Base-by-base conservation (phyloP, 768 basidiomycete genomes). In the Lactarius indigo region DNA sequence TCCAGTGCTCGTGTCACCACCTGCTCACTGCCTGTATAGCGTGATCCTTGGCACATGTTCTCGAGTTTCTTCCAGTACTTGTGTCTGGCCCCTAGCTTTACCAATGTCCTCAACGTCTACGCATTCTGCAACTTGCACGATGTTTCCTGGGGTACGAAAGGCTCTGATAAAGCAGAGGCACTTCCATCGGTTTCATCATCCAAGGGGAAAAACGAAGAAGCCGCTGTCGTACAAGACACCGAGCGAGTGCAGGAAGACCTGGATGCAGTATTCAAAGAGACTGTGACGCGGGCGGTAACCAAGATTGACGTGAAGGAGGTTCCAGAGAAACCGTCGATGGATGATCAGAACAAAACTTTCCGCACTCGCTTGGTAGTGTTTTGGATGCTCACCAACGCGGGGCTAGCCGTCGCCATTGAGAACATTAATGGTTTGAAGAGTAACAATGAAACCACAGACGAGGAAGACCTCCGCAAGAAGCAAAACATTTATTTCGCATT, bases 41-140 rank as follows among this genome's bases (percentile, higher is more conserved):
- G 92, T 68, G 96, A 98, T 77, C 96, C 96, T 5, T 98, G 96
- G 96, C 96, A 98, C 78, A 90, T 98, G 88, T 88, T 96, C 78
- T 92, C 92, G 30, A 94, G 92, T 72, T 94, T 97, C 83, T 79
- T 89, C 72, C 96, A 96, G 75, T 96, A 96, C 75, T 79, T 96
- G 59, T 88, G 88, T 73, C 77, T 98, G 64, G 96, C 96, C 13
- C 92, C 93, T 1, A 92, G 90, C 72, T 96, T 96, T 79, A 95
- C 90, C 41, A 98, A 97, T 75, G 89, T 98, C 55, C 84, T 96
- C 72, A 96, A 96, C 77, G 92, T 96, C 42, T 98, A 98, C 75
- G 95, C 96, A 1, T 98, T 98, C 82, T 97, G 94, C 79, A 97
- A 97, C 78, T 79, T 97, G 77, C 94, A 94, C 75, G 94, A 95